Conservation (phyloP, 495 filamentous ascomycete species). For the Penicillium maclennaniae region DNA sequence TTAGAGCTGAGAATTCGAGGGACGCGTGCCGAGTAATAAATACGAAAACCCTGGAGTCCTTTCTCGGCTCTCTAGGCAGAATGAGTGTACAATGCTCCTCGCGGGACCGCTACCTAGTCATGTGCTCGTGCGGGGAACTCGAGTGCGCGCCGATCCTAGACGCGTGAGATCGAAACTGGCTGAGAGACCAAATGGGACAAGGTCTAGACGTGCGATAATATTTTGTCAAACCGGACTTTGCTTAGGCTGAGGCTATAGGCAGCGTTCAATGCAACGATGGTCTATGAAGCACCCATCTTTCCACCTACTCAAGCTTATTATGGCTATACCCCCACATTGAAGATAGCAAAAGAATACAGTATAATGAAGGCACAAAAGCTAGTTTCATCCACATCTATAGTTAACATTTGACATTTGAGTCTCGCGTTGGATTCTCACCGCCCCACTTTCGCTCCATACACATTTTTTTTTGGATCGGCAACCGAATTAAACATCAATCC, state of each 20-base stretch:
- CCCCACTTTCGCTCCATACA: conserved; percentile 6
- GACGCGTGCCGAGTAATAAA: not conserved
- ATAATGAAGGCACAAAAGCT: not conserved
- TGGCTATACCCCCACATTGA: not conserved
- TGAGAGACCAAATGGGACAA: not conserved
- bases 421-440: not conserved
- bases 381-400: too few relatives aligned
- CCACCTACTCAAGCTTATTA: not conserved
- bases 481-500: not conserved
- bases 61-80: not conserved
- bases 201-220: not conserved
- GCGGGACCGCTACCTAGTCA: not conserved
- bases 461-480: conserved; percentile 2
- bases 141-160: not conserved
- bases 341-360: not conserved
- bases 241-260: not conserved
- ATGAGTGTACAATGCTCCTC: not conserved
- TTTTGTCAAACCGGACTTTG: not conserved
- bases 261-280: not conserved
- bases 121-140: not conserved
- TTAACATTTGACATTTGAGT: not conserved
- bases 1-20: not conserved
- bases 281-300: not conserved
- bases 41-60: too few relatives aligned
- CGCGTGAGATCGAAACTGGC: not conserved